These are phyloP conservation scores for Talaromyces sp. DNA, from an alignment of 2,329 filamentous ascomycete genomes.

Conservation along the genomic window DNA sequence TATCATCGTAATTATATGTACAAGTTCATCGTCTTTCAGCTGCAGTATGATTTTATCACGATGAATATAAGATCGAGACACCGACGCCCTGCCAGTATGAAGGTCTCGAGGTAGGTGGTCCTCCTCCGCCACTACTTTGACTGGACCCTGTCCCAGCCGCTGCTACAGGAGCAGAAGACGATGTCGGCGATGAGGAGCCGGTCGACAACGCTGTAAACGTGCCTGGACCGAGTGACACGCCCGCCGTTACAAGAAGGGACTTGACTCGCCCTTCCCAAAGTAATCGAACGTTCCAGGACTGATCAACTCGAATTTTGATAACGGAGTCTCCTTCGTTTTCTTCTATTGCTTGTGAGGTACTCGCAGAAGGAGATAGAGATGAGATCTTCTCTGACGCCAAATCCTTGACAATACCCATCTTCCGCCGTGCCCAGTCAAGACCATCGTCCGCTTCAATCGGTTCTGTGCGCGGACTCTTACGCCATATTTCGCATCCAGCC, in stretches of 20 bases:
- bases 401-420: constrained; percentile 31
- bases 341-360: constrained; percentile 13
- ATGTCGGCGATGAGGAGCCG: constrained; percentile 23
- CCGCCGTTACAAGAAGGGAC: constrained; percentile 86
- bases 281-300: constrained; percentile 78
- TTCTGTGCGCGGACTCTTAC: constrained; percentile 44
- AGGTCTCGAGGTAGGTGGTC: constrained; percentile 19
- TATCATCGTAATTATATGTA: constrained; percentile 10
- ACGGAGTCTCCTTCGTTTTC: constrained; percentile 64
- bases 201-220: constrained; percentile 33
- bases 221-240: constrained; percentile 70
- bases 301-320: constrained; percentile 83
- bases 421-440: constrained; percentile 40
- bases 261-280: constrained; percentile 93
- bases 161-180: constrained; percentile 19
- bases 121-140: constrained; percentile 16
- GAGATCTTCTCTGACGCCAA: constrained; percentile 20
- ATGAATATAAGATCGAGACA: constrained; percentile 42
- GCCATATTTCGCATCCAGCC: constrained; percentile 90
- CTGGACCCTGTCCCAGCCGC: constrained; percentile 8
- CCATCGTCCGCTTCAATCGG: constrained; percentile 37
- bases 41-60: constrained; percentile 23
- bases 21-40: neutral
- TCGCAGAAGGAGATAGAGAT: constrained; percentile 20
- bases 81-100: constrained; percentile 43